Evolutionary conservation across 2,329 filamentous ascomycete genomes (phyloP).

Genomic region (Uncinocarpus reesii): DNA sequence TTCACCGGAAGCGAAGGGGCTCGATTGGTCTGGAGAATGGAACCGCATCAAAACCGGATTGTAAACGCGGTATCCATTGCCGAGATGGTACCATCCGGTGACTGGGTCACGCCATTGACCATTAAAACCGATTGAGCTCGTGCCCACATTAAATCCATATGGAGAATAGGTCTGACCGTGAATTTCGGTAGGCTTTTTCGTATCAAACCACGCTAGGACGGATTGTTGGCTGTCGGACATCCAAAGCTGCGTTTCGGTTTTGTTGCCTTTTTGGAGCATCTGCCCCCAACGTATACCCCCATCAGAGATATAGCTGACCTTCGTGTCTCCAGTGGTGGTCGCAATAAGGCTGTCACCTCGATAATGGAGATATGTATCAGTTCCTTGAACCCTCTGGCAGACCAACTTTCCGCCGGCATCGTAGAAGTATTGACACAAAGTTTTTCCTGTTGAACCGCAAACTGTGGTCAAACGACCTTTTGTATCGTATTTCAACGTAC

Average conservation of each 20-base stretch:
- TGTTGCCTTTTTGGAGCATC: neutral
- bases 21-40: constrained; percentile 14
- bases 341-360: neutral
- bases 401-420: constrained; percentile 4
- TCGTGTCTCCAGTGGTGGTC: neutral
- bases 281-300: constrained; percentile 3
- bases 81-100: constrained; percentile 11
- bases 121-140: constrained; percentile 1
- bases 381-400: neutral
- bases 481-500: constrained; percentile 1
- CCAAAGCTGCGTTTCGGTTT: neutral
- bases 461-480: neutral
- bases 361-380: neutral
- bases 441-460: neutral
- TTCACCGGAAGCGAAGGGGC: constrained; percentile 17
- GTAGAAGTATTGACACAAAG: neutral
- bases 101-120: constrained; percentile 8
- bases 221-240: constrained; percentile 1
- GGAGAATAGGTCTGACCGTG: constrained; percentile 1
- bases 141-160: constrained; percentile 1
- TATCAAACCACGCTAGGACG: constrained; percentile 3
- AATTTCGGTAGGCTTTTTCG: neutral
- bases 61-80: constrained; percentile 12
- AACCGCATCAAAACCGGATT: constrained; percentile 16
- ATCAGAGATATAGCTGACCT: constrained; percentile 6